phyloP scores from a whole-genome alignment of 352 stramenopile genomes.

The Blastocystis sp. region DNA sequence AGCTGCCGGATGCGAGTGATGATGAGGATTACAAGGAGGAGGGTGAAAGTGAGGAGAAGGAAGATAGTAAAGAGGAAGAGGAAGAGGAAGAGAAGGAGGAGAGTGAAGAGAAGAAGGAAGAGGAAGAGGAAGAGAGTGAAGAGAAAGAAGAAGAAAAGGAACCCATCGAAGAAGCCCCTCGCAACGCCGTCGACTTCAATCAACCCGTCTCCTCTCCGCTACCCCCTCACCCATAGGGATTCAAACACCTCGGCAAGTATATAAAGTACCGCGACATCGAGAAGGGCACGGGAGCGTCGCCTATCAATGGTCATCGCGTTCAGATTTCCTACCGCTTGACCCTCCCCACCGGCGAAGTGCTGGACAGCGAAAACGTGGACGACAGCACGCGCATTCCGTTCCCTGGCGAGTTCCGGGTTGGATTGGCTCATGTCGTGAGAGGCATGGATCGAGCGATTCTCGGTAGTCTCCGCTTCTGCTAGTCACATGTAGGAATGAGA shows the following conservation, averaged over 20 bases:
- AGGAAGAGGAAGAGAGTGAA: constrained; percentile 38
- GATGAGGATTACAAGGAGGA: constrained; percentile 44
- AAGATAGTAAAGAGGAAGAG: constrained; percentile 61
- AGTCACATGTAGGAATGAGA: constrained; percentile 20
- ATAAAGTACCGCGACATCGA: constrained; percentile 25
- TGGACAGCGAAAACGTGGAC: constrained; percentile 38
- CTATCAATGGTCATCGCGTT: constrained; percentile 45
- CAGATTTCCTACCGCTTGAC: constrained; percentile 59
- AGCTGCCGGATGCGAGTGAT: constrained; percentile 36
- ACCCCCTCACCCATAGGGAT: neutral
- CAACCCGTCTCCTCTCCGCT: neutral
- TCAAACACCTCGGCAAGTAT: constrained; percentile 50
- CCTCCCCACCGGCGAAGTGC: constrained; percentile 45
- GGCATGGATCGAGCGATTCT: constrained; percentile 55
- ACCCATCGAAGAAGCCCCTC: neutral
- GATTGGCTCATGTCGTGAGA: constrained; percentile 40
- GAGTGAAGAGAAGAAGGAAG: neutral
- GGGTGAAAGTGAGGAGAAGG: constrained; percentile 62
- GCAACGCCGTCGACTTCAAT: constrained; percentile 17
- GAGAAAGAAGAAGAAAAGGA: constrained; percentile 45
- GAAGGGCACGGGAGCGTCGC: neutral
- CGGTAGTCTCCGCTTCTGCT: neutral
- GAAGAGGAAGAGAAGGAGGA: constrained; percentile 32
- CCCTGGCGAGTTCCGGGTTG: constrained; percentile 30
- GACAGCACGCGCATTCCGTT: constrained; percentile 35